A percentile compares a stretch with the other conserved stretches of the same genome.
phyloP scores from a whole-genome alignment of 1,139 yeast genomes.

The Magnusiomyces magnusii region DNA sequence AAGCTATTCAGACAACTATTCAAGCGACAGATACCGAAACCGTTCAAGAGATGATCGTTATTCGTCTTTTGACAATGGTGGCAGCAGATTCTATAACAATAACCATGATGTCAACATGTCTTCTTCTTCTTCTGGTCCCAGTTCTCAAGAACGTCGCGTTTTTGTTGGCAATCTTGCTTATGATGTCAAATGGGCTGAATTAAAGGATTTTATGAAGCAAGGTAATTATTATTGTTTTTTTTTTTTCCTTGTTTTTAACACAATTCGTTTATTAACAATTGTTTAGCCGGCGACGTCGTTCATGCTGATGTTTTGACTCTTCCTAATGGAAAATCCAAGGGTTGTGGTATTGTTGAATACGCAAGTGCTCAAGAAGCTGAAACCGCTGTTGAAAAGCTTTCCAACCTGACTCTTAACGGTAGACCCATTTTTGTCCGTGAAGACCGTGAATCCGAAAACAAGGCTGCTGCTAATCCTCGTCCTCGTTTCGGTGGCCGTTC shows the following conservation, averaged over 20 bases:
- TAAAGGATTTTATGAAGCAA: slow-evolving; percentile 55
- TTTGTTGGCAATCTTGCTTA: slow-evolving; percentile 57
- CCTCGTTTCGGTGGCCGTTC: slow-evolving; percentile 13
- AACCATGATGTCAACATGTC: neutral
- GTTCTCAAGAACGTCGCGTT: slow-evolving; percentile 35
- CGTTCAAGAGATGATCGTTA: slow-evolving; percentile 4
- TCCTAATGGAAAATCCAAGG: slow-evolving; percentile 77
- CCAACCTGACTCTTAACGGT: slow-evolving; percentile 61
- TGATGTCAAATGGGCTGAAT: slow-evolving; percentile 51
- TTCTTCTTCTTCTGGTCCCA: neutral
- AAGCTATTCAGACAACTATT: neutral
- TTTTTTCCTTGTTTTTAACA: neutral
- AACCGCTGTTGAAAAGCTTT: slow-evolving; percentile 63
- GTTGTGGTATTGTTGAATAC: slow-evolving; percentile 73
- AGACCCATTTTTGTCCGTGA: slow-evolving; percentile 86
- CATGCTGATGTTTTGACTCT: slow-evolving; percentile 84
- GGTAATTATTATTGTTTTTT: slow-evolving; percentile 25
- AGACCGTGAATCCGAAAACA: slow-evolving; percentile 35
- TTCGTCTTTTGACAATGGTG: neutral
- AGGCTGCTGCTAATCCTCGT: slow-evolving; percentile 20
- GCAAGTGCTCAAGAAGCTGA: slow-evolving; percentile 59
- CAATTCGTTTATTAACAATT: no score
- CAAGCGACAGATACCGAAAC: neutral
- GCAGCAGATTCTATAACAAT: neutral
- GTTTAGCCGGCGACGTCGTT: slow-evolving; percentile 57